Base-by-base conservation (phyloP, 139 green algal species). In the Auxenochlorella pyrenoidosa region DNA sequence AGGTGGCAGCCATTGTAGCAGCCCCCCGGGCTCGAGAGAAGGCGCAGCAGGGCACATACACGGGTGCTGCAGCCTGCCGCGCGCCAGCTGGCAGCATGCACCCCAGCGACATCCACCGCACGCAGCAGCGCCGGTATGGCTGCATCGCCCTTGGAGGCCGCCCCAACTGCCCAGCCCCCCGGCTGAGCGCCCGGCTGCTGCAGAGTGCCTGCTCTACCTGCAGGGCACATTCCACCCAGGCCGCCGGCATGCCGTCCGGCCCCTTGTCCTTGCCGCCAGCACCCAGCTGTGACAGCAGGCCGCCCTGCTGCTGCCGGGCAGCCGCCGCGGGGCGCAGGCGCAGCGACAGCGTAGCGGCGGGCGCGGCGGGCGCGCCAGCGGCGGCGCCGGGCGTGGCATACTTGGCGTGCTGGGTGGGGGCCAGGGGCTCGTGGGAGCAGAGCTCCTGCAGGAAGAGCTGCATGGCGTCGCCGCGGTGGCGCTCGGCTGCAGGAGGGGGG, bases 391-490 rank as follows among this genome's bases (percentile, higher is more conserved):
- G 71, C 22, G 71, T 38, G 5, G 51, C 60, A 38, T 82, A 87
- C 71, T 87, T 87, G 51, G 51, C 22, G 38, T 81, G 83, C 83
- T 87, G 83, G 26, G 83, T 87, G 40, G 43, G 40, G 0, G 22
- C 38, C 24, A 84, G 60, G 15, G 75, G 58, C 54, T 77, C 75
- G 18, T 76, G 60, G 16, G 44, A 78, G 84, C 75, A 72, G 21
- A 83, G 59, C 84, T 88, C 84, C 30, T 88, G 84, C 40, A 88
- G 75, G 40, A 58, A 84, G 21, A 88, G 43, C 32, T 77, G 73
- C 75, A 88, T 79, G 38, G 73, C 41, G 59, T 88, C 84, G 40
- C 84, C 84, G 22, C 60, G 58, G 84, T 88, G 75, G 21, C 75
- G 75, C 40, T 82, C 75, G 36, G 59, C 84, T 88, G 75, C 59